A percentile compares a stretch with the other conserved stretches of the same genome.
These are phyloP conservation scores for Marchantia polymorpha DNA, from an alignment of 225 moss, liverwort and hornwort genomes.

Conservation along the genomic window DNA sequence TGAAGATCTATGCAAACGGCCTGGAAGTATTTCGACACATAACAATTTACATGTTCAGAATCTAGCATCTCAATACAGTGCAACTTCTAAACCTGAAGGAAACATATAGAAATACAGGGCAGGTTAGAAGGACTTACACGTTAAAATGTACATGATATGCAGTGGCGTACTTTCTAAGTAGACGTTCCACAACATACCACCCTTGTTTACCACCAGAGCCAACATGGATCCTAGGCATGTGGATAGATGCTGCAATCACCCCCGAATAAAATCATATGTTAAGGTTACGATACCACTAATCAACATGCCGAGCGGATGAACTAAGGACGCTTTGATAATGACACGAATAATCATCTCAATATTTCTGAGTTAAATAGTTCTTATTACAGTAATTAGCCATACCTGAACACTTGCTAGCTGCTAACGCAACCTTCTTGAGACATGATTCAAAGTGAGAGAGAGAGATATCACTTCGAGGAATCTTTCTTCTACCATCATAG, in stretches of 20 bases:
- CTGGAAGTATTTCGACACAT: no score
- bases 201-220: constrained; percentile 53
- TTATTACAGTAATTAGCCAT: not conserved
- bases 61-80: no score
- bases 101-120: no score
- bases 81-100: no score
- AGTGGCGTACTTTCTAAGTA: constrained; percentile 73
- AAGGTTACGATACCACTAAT: not conserved
- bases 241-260: constrained; percentile 68
- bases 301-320: not conserved
- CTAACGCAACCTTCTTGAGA: constrained; percentile 58
- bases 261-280: not conserved
- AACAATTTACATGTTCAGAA: no score
- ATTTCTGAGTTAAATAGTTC: no score
- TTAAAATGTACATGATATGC: constrained; percentile 60
- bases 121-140: constrained; percentile 73
- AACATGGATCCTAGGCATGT: constrained; percentile 77
- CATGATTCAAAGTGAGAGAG: constrained; percentile 66
- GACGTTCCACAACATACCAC: constrained; percentile 85
- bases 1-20: no score
- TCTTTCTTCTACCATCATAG: constrained; percentile 61
- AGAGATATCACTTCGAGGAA: constrained; percentile 80
- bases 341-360: not conserved
- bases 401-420: constrained; percentile 64
- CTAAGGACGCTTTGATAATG: not conserved